Evolutionary conservation across 2,329 filamentous ascomycete genomes (phyloP).

Genomic region (Aureobasidium sp.): DNA sequence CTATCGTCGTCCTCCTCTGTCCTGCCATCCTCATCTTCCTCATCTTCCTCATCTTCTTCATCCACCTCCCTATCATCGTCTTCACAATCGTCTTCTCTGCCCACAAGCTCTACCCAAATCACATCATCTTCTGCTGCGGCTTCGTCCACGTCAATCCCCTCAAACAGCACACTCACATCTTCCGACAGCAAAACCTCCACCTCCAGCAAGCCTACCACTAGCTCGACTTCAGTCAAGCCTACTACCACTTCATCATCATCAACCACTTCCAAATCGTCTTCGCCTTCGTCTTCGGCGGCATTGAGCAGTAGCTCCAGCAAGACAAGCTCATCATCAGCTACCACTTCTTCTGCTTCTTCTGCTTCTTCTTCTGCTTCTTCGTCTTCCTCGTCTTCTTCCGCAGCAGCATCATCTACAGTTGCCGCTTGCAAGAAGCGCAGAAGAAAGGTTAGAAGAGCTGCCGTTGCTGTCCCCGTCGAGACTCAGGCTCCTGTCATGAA

Average conservation of each 20-base stretch:
- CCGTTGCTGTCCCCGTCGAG: not conserved
- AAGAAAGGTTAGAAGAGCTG: conserved; percentile 9
- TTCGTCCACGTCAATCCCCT: not conserved
- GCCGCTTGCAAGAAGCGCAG: not conserved
- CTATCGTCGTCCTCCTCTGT: not conserved
- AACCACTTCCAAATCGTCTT: not conserved
- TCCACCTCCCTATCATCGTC: not conserved
- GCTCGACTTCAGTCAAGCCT: not conserved
- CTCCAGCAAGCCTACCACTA: not conserved
- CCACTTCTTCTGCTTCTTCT: not conserved
- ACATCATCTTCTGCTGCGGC: not conserved
- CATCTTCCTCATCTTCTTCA: not conserved
- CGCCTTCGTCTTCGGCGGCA: not conserved
- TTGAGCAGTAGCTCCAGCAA: not conserved
- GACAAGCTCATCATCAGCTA: not conserved
- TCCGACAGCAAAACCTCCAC: not conserved
- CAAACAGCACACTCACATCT: conserved; percentile 5
- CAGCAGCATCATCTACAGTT: not conserved
- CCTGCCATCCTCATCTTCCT: not conserved
- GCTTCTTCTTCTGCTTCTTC: not conserved
- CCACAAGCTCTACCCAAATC: not conserved
- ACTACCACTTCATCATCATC: not conserved
- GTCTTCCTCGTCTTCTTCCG: not conserved
- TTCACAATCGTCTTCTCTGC: not conserved
- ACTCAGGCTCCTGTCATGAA: not conserved